phyloP scores from a whole-genome alignment of 2,329 filamentous ascomycete genomes.

The Exophiala oligosperma region DNA sequence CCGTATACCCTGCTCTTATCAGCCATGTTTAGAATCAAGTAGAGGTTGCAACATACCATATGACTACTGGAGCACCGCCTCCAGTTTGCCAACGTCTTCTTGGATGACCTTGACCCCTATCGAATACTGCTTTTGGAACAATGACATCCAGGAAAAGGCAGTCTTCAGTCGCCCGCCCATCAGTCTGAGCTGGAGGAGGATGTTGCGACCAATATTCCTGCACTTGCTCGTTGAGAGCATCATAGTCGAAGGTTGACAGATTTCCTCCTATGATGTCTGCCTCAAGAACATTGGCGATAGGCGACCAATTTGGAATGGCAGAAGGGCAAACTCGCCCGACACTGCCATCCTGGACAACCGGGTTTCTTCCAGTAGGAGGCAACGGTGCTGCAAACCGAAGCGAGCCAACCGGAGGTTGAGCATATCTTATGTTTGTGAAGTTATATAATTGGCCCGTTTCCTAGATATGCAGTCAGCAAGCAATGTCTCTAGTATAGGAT shows the following conservation, averaged over 20 bases:
- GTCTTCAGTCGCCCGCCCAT: slow-evolving; percentile 36
- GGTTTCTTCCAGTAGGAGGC: slow-evolving; percentile 44
- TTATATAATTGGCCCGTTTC: slow-evolving; percentile 49
- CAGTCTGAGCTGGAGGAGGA: slow-evolving; percentile 36
- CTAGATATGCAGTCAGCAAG: slow-evolving; percentile 16
- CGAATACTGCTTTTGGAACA: slow-evolving; percentile 36
- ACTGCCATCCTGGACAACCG: slow-evolving; percentile 47
- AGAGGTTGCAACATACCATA: slow-evolving; percentile 34
- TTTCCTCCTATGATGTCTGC: slow-evolving; percentile 31
- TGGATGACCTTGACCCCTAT: slow-evolving; percentile 35
- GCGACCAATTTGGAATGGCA: slow-evolving; percentile 46
- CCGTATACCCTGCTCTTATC: slow-evolving; percentile 44
- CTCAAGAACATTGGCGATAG: slow-evolving; percentile 37
- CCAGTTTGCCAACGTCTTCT: slow-evolving; percentile 35
- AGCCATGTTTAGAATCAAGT: slow-evolving; percentile 31
- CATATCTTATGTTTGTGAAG: slow-evolving; percentile 60
- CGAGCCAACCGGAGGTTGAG: slow-evolving; percentile 52
- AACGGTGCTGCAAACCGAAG: slow-evolving; percentile 53
- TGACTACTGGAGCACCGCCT: slow-evolving; percentile 37
- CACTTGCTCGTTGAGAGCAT: slow-evolving; percentile 27
- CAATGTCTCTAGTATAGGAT: not conserved
- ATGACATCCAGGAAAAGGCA: slow-evolving; percentile 41
- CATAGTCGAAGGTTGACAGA: slow-evolving; percentile 32
- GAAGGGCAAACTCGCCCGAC: slow-evolving; percentile 48
- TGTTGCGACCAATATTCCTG: slow-evolving; percentile 10